Percentiles rank a stretch among this genome's conserved stretches.
Conservation (phyloP, 2,329 filamentous ascomycete genomes). For the Phoma sp. region DNA sequence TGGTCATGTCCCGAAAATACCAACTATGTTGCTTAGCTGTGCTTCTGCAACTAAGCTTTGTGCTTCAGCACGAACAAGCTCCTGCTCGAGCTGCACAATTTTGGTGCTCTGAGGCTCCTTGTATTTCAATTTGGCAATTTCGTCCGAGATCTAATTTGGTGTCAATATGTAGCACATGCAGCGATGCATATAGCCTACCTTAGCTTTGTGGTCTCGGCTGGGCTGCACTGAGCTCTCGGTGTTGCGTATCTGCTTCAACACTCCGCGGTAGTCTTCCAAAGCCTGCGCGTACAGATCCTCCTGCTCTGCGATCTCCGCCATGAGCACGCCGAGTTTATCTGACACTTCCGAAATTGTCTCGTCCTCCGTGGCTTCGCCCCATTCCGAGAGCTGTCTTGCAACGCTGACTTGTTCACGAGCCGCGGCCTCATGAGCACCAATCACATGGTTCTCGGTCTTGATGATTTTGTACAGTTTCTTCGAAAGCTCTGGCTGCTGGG, state of each 20-base stretch:
- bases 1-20: constrained; percentile 51
- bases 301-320: constrained; percentile 92
- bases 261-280: constrained; percentile 80
- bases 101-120: constrained; percentile 88
- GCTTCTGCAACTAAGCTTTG: constrained; percentile 96
- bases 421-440: constrained; percentile 82
- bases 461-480: constrained; percentile 90
- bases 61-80: constrained; percentile 93
- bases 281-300: constrained; percentile 87
- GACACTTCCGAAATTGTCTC: constrained; percentile 87
- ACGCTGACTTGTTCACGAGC: constrained; percentile 84
- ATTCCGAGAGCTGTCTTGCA: constrained; percentile 90
- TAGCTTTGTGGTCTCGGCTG: constrained; percentile 82
- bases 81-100: constrained; percentile 87
- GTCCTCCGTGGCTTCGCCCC: constrained; percentile 91
- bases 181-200: constrained; percentile 51
- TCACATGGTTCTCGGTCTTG: constrained; percentile 91
- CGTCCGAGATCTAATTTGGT: constrained; percentile 71
- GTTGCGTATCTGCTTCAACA: constrained; percentile 92
- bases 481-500: constrained; percentile 84
- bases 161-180: constrained; percentile 12
- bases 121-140: constrained; percentile 88
- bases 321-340: constrained; percentile 92
- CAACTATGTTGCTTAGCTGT: constrained; percentile 93
- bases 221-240: constrained; percentile 96